A percentile compares a stretch with the other conserved stretches of the same genome.
Conservation (phyloP, 73 alveolate species). For the Uronychia binucleata region DNA sequence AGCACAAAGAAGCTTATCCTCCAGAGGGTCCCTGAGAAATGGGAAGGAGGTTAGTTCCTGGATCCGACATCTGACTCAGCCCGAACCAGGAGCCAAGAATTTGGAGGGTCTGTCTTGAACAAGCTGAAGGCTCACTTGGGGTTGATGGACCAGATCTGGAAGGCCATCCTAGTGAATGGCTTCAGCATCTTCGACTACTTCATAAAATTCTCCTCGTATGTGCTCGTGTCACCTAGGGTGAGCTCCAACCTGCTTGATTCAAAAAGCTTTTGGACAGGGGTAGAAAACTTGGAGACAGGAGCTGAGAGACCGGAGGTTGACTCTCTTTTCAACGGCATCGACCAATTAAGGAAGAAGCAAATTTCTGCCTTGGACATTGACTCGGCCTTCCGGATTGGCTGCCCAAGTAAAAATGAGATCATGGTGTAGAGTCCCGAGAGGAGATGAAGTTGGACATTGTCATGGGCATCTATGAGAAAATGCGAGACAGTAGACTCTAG, state of each 20-base stretch:
- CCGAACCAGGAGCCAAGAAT: background rate
- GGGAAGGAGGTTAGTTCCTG: background rate
- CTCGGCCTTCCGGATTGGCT: background rate
- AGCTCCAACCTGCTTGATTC: background rate
- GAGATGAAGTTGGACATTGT: background rate
- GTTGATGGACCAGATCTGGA: background rate
- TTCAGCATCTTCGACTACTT: background rate
- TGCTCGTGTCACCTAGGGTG: too few species aligned
- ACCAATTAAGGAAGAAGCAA: background rate
- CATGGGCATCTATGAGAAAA: background rate
- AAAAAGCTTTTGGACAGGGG: background rate
- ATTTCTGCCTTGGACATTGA: background rate
- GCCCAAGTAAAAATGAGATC: background rate
- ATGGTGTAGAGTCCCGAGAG: background rate
- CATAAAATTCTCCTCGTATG: background rate
- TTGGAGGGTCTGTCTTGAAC: background rate
- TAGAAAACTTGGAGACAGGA: background rate
- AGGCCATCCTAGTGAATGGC: background rate
- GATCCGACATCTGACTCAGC: background rate
- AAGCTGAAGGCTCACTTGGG: background rate
- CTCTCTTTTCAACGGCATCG: background rate
- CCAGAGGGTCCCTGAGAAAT: background rate
- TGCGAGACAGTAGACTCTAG: too few species aligned
- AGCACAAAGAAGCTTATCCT: background rate
- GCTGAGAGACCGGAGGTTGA: background rate